A percentile compares a stretch with the other conserved stretches of the same genome.
These are phyloP conservation scores for Euphorbia lathyris DNA, from an alignment of 345 rosid genomes.

Conservation along the genomic window DNA sequence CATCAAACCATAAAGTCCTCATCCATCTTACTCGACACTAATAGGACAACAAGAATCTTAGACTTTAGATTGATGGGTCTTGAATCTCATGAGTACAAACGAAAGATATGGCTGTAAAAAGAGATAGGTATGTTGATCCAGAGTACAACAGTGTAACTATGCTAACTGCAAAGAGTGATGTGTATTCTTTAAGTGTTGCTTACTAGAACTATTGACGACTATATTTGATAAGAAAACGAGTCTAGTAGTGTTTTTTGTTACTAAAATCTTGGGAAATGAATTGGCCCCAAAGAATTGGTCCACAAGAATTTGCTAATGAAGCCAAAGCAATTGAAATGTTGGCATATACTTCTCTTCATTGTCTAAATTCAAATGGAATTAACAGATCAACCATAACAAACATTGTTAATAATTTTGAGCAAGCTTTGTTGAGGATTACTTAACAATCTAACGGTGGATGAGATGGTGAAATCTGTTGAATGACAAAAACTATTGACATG, in stretches of 20 bases:
- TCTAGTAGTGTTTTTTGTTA: constrained; percentile 64
- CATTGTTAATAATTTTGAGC: constrained; percentile 65
- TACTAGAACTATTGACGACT: constrained; percentile 39
- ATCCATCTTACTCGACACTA: constrained; percentile 58
- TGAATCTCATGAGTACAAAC: constrained; percentile 14
- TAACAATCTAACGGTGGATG: no score
- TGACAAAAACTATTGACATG: no score
- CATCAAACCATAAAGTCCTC: constrained; percentile 36
- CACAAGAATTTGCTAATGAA: constrained; percentile 30
- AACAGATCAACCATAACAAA: constrained; percentile 68
- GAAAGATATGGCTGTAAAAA: constrained; percentile 59
- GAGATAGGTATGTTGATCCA: constrained; percentile 54
- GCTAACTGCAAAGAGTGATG: constrained; percentile 57
- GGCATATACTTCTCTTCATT: constrained; percentile 71
- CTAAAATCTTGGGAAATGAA: constrained; percentile 45
- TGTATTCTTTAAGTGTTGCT: constrained; percentile 38
- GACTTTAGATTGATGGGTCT: no score
- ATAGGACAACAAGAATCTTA: constrained; percentile 46
- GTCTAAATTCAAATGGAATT: constrained; percentile 68
- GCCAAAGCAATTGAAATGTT: constrained; percentile 79
- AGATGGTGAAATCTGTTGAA: no score
- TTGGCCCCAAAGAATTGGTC: constrained; percentile 48
- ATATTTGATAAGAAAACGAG: constrained; percentile 26
- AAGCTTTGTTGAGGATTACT: constrained; percentile 52
- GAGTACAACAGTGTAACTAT: no score